Conservation (phyloP, 352 stramenopile species). For the Phytopythium kandeliae region DNA sequence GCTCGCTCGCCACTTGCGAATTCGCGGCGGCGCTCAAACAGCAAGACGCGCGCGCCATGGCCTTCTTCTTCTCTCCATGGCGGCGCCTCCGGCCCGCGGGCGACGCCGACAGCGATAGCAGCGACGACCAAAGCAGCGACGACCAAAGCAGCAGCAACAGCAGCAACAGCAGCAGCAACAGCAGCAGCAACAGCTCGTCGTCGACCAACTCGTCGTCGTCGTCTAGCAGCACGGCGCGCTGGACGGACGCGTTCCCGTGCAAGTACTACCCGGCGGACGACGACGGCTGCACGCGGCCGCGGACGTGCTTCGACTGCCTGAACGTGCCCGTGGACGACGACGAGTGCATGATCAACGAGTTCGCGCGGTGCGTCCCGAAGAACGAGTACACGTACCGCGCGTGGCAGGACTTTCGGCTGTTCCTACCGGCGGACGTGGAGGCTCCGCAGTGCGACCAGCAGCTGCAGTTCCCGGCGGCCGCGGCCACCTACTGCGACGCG, state of each 20-base stretch:
- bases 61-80: neutral
- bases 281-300: constrained; percentile 35
- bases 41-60: too few relatives aligned
- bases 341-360: constrained; percentile 34
- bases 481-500: constrained; percentile 31
- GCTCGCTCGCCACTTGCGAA: too few relatives aligned
- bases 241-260: constrained; percentile 19
- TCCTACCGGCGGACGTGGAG: constrained; percentile 22
- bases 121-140: neutral
- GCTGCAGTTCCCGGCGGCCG: constrained; percentile 28
- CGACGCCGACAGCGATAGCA: constrained; percentile 6
- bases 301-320: constrained; percentile 58
- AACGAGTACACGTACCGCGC: constrained; percentile 9
- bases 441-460: constrained; percentile 21
- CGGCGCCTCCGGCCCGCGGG: constrained; percentile 3
- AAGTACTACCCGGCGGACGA: constrained; percentile 13
- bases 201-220: constrained; percentile 9
- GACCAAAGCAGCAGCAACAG: neutral
- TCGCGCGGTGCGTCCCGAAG: constrained; percentile 37
- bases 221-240: constrained; percentile 15
- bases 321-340: constrained; percentile 28
- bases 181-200: constrained; percentile 6
- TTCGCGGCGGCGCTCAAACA: too few relatives aligned
- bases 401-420: constrained; percentile 14
- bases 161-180: neutral